Percentiles rank a stretch among this genome's conserved stretches.
Evolutionary conservation across 495 filamentous ascomycete genomes (phyloP).

Genomic region (Penicillium dipodomyicola): DNA sequence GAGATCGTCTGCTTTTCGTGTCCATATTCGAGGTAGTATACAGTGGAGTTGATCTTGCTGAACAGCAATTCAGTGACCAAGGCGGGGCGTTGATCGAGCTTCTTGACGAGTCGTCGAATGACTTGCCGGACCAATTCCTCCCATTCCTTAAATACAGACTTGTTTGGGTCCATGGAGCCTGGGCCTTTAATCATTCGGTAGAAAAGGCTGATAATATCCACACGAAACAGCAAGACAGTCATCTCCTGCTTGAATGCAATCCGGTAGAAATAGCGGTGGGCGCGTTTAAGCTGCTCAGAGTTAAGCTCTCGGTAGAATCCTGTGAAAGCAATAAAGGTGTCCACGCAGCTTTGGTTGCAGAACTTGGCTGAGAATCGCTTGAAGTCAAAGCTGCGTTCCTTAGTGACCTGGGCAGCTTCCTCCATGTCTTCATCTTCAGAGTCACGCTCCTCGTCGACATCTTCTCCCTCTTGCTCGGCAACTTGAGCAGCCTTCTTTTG

Average conservation of each 20-base stretch:
- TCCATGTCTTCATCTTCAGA: constrained; percentile 75
- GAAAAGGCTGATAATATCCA: constrained; percentile 87
- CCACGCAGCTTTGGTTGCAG: constrained; percentile 75
- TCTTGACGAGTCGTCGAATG: constrained; percentile 70
- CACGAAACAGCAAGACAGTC: constrained; percentile 79
- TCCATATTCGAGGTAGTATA: constrained; percentile 85
- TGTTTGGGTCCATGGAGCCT: constrained; percentile 64
- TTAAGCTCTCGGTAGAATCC: constrained; percentile 80
- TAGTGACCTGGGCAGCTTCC: constrained; percentile 63
- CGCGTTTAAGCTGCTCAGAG: constrained; percentile 80
- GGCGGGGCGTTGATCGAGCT: constrained; percentile 78
- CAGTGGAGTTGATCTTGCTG: constrained; percentile 81
- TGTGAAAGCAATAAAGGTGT: constrained; percentile 83
- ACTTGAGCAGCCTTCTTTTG: constrained; percentile 54
- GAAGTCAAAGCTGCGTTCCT: constrained; percentile 94
- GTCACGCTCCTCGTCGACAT: constrained; percentile 53
- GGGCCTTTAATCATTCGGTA: constrained; percentile 92
- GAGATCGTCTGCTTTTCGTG: constrained; percentile 75
- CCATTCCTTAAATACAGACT: constrained; percentile 78
- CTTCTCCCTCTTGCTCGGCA: constrained; percentile 28
- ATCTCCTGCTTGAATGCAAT: constrained; percentile 93
- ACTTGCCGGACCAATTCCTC: constrained; percentile 83
- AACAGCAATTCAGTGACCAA: constrained; percentile 88
- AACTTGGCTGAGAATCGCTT: constrained; percentile 77
- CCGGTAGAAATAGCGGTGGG: constrained; percentile 92